Conservation (phyloP, 108 stramenopile species). For the Cyclostephanos invisitatus region DNA sequence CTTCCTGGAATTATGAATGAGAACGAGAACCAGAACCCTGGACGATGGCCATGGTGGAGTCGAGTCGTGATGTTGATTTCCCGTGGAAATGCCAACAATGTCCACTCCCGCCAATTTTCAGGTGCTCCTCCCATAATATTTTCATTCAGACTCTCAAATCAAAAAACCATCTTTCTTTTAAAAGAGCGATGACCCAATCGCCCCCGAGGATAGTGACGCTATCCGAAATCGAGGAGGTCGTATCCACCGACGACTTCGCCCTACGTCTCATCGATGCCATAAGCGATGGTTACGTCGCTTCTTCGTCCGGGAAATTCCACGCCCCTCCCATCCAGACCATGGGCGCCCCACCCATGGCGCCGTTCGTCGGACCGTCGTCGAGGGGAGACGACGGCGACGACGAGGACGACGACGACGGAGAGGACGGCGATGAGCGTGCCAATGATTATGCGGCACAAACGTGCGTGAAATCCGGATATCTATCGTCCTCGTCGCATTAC, state of each 20-base stretch:
- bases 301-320: conserved; percentile 56
- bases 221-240: conserved; percentile 51
- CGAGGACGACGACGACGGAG: neutral
- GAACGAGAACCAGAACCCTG: no score
- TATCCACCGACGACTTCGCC: conserved; percentile 38
- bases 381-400: neutral
- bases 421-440: conserved; percentile 1
- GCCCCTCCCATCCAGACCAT: conserved; percentile 70
- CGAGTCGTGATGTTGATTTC: no score
- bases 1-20: neutral
- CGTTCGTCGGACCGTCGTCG: conserved; percentile 28
- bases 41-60: no score
- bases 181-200: neutral
- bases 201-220: conserved; percentile 38
- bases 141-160: no score
- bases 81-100: no score
- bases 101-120: no score
- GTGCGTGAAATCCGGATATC: conserved; percentile 74
- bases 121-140: no score
- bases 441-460: conserved; percentile 59
- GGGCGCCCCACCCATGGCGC: conserved; percentile 70
- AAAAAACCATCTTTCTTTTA: no score
- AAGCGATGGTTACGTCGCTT: conserved; percentile 56
- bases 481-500: conserved; percentile 55
- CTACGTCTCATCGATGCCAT: conserved; percentile 55